A percentile compares a stretch with the other conserved stretches of the same genome.
Evolutionary conservation across 78 protist genomes (phyloP).

Genomic region (Thecamonas trahens): DNA sequence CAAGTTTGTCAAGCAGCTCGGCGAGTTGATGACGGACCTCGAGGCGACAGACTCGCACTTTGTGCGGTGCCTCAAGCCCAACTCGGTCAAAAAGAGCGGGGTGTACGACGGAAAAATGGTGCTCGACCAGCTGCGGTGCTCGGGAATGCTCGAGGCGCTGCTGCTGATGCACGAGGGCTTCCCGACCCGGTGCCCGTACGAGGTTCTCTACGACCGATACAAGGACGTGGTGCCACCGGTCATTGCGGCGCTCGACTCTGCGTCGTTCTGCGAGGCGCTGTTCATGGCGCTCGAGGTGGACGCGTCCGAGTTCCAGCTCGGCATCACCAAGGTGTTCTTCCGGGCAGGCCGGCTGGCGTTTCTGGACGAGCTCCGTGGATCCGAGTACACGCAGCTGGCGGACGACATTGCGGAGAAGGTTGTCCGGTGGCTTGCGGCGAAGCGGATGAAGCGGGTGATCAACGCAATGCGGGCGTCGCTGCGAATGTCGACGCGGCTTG

Average conservation of each 20-base stretch:
- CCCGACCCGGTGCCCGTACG: constrained; percentile 8
- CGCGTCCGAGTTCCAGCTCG: constrained; percentile 13
- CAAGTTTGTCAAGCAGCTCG: neutral
- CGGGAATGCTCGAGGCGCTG: neutral
- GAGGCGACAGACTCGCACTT: neutral
- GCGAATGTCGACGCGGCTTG: no score
- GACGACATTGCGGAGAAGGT: no score
- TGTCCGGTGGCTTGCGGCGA: no score
- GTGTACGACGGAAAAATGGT: neutral
- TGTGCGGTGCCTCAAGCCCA: constrained; percentile 9
- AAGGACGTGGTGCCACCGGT: neutral
- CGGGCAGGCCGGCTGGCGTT: constrained; percentile 30
- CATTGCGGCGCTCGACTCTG: neutral
- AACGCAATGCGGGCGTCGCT: no score
- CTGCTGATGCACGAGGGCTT: constrained; percentile 1
- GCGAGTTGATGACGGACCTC: neutral
- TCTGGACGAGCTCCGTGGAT: constrained; percentile 3
- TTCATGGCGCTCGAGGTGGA: constrained; percentile 10
- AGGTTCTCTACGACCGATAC: neutral
- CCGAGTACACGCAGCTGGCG: no score
- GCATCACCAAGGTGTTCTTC: constrained; percentile 21
- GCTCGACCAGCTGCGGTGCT: constrained; percentile 1
- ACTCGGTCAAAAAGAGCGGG: neutral
- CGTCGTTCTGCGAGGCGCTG: constrained; percentile 10
- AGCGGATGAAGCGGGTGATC: no score